Evolutionary conservation across 108 stramenopile species (phyloP), one percentile per base, ranked within the genome.

Genomic region (Nitzschia palea): DNA sequence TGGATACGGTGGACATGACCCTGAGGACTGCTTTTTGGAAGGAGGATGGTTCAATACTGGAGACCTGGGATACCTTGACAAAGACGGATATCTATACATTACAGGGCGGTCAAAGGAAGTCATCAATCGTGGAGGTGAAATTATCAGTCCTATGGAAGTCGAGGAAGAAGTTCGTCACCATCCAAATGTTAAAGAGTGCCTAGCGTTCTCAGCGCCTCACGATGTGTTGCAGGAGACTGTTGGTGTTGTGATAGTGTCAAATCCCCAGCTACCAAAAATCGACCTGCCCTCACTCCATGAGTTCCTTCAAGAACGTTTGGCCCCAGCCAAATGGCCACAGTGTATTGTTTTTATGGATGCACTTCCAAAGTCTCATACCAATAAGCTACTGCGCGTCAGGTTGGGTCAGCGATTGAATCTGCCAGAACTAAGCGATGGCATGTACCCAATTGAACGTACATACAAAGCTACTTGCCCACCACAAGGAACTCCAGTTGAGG

Each of bases 61-160:
- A 27, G 69, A 77, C 40, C 31, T 70, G 37, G 82, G 86, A 14
- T 69, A 63, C 48, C 50, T 87, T 23, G 82, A 87, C 62, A 56
- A 55, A 52, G 80, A 79, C 35, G 80, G 82, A 15, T 84, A 69
- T 50, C 61, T 87, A 17, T 65, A 62, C 32, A 66, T 87, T 52
- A 73, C 73, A 4, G 86, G 82, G 14, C 67, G 86, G 8, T 62
- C 44, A 34, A 87, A 87, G 62, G 86, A 87, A 37, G 62, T 87
- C 15, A 84, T 87, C 65, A 87, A 83, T 17, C 69, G 80, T 34
- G 80, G 82, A 27, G 86, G 86, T 20, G 86, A 87, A 57, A 68
- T 71, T 12, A 67, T 87, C 14, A 69, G 65, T 36, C 81, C 80
- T 10, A 59, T 81, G 20, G 77, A 80, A 23, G 74, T 86, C 25